A percentile compares a stretch with the other conserved stretches of the same genome.
Conservation (phyloP, 768 basidiomycete genomes). For the Rhodotorula diobovata region DNA sequence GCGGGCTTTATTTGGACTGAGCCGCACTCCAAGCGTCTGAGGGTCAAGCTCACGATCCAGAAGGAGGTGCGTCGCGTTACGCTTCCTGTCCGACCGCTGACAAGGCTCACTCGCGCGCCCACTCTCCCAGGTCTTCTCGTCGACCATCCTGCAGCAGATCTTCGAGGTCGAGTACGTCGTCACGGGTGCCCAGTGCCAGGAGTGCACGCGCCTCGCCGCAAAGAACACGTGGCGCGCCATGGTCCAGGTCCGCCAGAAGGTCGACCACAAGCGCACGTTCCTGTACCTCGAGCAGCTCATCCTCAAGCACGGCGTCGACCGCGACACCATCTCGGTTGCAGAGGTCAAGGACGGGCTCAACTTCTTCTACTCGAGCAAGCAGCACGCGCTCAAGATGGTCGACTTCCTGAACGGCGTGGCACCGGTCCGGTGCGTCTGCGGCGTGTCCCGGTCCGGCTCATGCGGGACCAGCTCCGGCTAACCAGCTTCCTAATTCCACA, state of each 20-base stretch:
- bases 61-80: slow-evolving; percentile 68
- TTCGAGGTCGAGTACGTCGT: slow-evolving; percentile 96
- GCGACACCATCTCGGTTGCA: slow-evolving; percentile 87
- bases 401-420: slow-evolving; percentile 86
- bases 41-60: slow-evolving; percentile 92
- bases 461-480: neutral
- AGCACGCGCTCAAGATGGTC: slow-evolving; percentile 91
- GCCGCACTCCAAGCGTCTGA: slow-evolving; percentile 87
- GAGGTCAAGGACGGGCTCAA: slow-evolving; percentile 93
- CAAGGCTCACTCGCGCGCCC: no score
- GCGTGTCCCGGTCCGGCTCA: neutral
- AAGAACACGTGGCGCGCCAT: slow-evolving; percentile 99
- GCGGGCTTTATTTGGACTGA: slow-evolving; percentile 99
- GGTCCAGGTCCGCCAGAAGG: slow-evolving; percentile 98
- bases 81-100: neutral
- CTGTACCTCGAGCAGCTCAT: slow-evolving; percentile 95
- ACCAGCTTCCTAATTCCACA: neutral
- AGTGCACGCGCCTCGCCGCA: slow-evolving; percentile 87
- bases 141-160: slow-evolving; percentile 92
- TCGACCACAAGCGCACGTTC: slow-evolving; percentile 96
- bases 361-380: slow-evolving; percentile 88
- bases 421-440: slow-evolving; percentile 65
- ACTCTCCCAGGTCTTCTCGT: slow-evolving; percentile 67
- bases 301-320: slow-evolving; percentile 91
- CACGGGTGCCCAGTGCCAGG: slow-evolving; percentile 89